Base-by-base conservation (phyloP, 352 stramenopile genomes). In the Pythium pyrilobum region DNA sequence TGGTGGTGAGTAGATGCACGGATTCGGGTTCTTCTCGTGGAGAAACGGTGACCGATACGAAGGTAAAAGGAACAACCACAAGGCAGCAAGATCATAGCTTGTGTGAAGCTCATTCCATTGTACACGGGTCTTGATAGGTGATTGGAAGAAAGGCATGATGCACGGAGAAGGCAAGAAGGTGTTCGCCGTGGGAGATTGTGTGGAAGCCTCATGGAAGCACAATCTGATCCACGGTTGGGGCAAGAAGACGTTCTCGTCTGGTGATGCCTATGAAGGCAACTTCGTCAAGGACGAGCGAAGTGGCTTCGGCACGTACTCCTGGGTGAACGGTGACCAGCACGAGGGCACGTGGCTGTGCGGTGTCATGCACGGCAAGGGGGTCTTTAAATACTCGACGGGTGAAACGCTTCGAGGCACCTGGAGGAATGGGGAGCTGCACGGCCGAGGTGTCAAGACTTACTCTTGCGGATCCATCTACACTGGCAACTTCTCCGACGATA, bases 121-220 rank as follows among this genome's bases (percentile, higher is more conserved):
- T 20, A 21, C 7, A 18, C 15, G 34, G 7, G 7, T 29, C 18
- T 45, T 16, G 20, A 12, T 50, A 89, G 81, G 81, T 40, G 71
- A 75, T 41, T 93, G 82, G 82, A 89, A 82, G 56, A 87, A 72
- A 33, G 75, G 75, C 8, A 60, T 87, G 59, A 87, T 93, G 76
- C 76, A 91, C 42, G 82, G 78, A 27, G 67, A 77, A 56, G 82
- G 82, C 38, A 86, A 78, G 44, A 90, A 91, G 46, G 59, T 79
- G 9, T 83, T 86, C 8, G 62, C 67, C 3, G 74, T 59, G 0
- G 82, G 80, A 15, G 82, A 89, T 62, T 66, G 66, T 21, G 69
- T 93, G 18, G 71, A 88, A 41, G 82, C 72, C 18, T 32, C 64
- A 25, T 94, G 81, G 81, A 69, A 57, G 23, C 69, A 74, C 40